Percentiles rank a stretch among this genome's conserved stretches.
Conservation (phyloP, 805 yeast genomes). For the Candida pseudofarinosa region DNA sequence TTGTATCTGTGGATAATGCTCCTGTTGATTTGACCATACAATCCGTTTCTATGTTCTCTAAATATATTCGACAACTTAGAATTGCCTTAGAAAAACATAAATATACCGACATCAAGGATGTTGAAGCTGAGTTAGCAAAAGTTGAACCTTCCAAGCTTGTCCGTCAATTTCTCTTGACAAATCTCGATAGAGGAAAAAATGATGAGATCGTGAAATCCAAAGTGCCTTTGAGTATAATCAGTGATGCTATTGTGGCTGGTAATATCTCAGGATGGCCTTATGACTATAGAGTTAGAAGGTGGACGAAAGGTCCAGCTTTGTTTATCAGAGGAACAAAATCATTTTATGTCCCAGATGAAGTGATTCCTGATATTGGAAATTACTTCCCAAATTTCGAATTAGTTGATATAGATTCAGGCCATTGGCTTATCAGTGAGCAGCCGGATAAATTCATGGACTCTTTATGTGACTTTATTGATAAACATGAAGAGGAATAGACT, state of each 20-base stretch:
- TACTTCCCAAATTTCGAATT: conserved; percentile 78
- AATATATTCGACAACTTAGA: conserved; percentile 61
- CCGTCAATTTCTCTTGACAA: conserved; percentile 75
- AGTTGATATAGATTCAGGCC: conserved; percentile 78
- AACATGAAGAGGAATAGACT: conserved; percentile 31
- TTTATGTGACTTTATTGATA: conserved; percentile 60
- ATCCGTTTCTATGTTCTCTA: conserved; percentile 53
- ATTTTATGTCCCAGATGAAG: conserved; percentile 78
- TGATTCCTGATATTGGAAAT: conserved; percentile 63
- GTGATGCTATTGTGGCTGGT: conserved; percentile 60
- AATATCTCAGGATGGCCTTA: conserved; percentile 76
- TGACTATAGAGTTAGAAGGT: conserved; percentile 49
- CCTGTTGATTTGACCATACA: conserved; percentile 63
- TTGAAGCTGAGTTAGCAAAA: conserved; percentile 56
- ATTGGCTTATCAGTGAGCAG: conserved; percentile 88
- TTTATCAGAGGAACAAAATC: conserved; percentile 79
- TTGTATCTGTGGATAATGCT: conserved; percentile 85
- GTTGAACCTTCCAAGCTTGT: conserved; percentile 60
- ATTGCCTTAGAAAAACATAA: conserved; percentile 48
- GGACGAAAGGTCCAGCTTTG: conserved; percentile 62
- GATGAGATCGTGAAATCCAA: conserved; percentile 44
- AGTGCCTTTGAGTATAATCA: conserved; percentile 70
- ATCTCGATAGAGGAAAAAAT: conserved; percentile 46
- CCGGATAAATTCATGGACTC: conserved; percentile 69
- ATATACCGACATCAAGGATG: conserved; percentile 56